Conservation (phyloP, 2,329 filamentous ascomycete genomes). For the Pseudogymnoascus sp. region DNA sequence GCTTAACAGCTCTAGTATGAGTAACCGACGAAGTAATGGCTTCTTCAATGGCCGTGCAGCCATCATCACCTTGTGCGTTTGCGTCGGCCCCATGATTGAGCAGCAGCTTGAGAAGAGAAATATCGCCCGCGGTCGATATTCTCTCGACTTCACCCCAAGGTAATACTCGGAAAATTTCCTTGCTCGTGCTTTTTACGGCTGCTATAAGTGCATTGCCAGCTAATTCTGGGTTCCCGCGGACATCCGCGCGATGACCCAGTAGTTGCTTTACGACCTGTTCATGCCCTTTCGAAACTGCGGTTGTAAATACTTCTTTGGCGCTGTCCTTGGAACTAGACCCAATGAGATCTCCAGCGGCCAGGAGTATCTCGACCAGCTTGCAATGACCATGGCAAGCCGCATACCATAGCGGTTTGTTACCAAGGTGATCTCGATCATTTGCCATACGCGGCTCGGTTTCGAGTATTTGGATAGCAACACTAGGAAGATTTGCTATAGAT, state of each 20-base stretch:
- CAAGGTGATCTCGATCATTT: constrained; percentile 6
- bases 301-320: not conserved
- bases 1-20: not conserved
- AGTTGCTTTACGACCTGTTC: constrained; percentile 7
- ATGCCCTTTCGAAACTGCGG: not conserved
- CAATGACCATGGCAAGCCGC: constrained; percentile 10
- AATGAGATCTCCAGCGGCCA: constrained; percentile 12
- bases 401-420: constrained; percentile 13
- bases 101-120: not conserved
- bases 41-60: not conserved
- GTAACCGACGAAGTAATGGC: not conserved
- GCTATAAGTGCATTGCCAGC: not conserved
- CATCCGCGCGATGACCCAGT: constrained; percentile 2
- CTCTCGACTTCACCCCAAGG: not conserved
- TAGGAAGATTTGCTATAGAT: constrained; percentile 10
- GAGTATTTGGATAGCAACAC: not conserved
- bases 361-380: constrained; percentile 13
- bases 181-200: not conserved
- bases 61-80: not conserved
- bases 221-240: not conserved
- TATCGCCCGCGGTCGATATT: not conserved
- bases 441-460: not conserved
- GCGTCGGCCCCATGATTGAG: not conserved
- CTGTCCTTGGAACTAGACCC: not conserved
- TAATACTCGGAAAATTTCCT: not conserved